phyloP scores from a whole-genome alignment of 2,329 filamentous ascomycete genomes.

The Alternaria solani region DNA sequence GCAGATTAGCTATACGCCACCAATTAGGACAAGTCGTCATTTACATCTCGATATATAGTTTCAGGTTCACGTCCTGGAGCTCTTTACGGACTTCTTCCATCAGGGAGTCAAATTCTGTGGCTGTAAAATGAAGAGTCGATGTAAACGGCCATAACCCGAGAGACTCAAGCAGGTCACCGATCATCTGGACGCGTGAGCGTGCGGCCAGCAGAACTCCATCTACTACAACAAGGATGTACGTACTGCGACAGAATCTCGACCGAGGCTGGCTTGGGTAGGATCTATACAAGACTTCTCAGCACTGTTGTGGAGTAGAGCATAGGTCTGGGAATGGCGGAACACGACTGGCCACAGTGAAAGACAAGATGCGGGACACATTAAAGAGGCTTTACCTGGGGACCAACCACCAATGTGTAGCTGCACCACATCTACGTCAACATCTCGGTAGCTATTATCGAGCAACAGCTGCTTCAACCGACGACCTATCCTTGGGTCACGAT shows the following conservation, averaged over 20 bases:
- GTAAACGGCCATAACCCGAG: slow-evolving; percentile 50
- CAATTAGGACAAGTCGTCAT: slow-evolving; percentile 8
- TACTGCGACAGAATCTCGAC: slow-evolving; percentile 32
- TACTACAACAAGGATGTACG: neutral
- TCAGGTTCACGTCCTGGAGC: slow-evolving; percentile 38
- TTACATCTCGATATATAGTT: slow-evolving; percentile 50
- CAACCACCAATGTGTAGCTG: slow-evolving; percentile 51
- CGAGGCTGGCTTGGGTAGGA: slow-evolving; percentile 39
- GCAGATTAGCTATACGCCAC: slow-evolving; percentile 19
- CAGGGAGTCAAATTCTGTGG: slow-evolving; percentile 39
- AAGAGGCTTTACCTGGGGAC: slow-evolving; percentile 40
- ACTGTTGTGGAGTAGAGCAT: neutral
- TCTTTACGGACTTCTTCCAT: slow-evolving; percentile 41
- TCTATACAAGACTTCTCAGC: slow-evolving; percentile 30
- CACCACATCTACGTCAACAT: slow-evolving; percentile 40
- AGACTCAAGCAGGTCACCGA: slow-evolving; percentile 49
- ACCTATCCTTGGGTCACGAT: slow-evolving; percentile 47
- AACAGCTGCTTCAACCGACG: slow-evolving; percentile 41
- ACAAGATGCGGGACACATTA: neutral
- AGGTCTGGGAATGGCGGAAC: neutral
- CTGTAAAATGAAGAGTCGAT: slow-evolving; percentile 41
- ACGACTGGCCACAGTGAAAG: neutral
- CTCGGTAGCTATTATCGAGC: slow-evolving; percentile 39
- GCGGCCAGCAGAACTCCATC: neutral
- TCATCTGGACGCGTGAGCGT: slow-evolving; percentile 21